phyloP scores from a whole-genome alignment of 768 basidiomycete genomes.

The Termitomyces heimii region DNA sequence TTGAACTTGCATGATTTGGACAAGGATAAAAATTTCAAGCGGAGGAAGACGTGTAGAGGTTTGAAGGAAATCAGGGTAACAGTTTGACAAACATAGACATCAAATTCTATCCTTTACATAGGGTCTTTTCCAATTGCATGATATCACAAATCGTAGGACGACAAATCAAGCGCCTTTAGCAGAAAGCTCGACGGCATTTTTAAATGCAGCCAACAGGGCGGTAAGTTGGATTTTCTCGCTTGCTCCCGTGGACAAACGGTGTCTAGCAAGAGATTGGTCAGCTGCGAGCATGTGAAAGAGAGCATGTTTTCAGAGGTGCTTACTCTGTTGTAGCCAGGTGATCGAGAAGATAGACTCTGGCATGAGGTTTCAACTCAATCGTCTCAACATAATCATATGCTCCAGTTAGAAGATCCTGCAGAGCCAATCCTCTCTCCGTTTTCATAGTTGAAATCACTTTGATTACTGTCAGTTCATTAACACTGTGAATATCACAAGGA shows the following conservation, averaged over 20 bases:
- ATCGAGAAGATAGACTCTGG: slow-evolving; percentile 89
- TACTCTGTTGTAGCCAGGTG: slow-evolving; percentile 95
- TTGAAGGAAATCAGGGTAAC: not conserved
- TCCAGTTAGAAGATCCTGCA: slow-evolving; percentile 91
- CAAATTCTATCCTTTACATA: not conserved
- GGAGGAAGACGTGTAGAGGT: not conserved
- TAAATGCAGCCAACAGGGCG: slow-evolving; percentile 88
- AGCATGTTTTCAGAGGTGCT: slow-evolving; percentile 22
- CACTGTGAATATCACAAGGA: slow-evolving; percentile 1
- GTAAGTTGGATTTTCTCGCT: slow-evolving; percentile 94
- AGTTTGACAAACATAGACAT: not conserved
- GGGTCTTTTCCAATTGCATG: not conserved
- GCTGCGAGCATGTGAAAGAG: not conserved
- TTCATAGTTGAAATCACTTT: slow-evolving; percentile 85
- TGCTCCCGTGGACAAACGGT: slow-evolving; percentile 87
- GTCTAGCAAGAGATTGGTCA: slow-evolving; percentile 36
- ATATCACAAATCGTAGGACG: not conserved
- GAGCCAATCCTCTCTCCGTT: slow-evolving; percentile 85
- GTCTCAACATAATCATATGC: slow-evolving; percentile 87
- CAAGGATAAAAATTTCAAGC: not conserved
- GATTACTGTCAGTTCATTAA: not conserved
- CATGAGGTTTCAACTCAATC: slow-evolving; percentile 79
- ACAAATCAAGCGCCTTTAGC: slow-evolving; percentile 28
- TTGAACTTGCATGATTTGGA: not conserved
- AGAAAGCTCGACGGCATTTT: slow-evolving; percentile 81